phyloP scores from a whole-genome alignment of 2,329 filamentous ascomycete species.

The Malbranchea zuffiana region DNA sequence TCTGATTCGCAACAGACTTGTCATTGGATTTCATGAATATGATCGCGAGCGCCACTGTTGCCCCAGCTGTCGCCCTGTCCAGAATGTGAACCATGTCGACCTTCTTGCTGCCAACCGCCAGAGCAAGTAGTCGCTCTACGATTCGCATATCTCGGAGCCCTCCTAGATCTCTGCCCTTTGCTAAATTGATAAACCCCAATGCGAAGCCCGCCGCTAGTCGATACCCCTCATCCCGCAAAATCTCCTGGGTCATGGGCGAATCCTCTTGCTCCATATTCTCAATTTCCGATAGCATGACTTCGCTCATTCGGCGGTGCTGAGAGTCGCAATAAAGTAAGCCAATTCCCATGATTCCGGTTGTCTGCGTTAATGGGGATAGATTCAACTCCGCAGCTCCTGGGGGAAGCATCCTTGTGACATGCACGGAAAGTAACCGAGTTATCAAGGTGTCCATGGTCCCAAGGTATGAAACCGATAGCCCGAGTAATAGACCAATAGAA shows the following conservation, averaged over 20 bases:
- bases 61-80: constrained; percentile 86
- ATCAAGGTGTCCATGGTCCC: constrained; percentile 97
- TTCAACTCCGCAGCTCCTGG: constrained; percentile 89
- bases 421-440: constrained; percentile 83
- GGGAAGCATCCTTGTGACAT: constrained; percentile 89
- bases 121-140: constrained; percentile 71
- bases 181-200: constrained; percentile 86
- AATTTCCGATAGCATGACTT: constrained; percentile 97
- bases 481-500: constrained; percentile 85
- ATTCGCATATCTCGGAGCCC: constrained; percentile 90
- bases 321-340: constrained; percentile 88
- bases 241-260: constrained; percentile 54
- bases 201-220: constrained; percentile 87
- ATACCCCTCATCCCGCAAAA: constrained; percentile 87
- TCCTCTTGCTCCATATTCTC: constrained; percentile 79
- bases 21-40: constrained; percentile 98
- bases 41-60: constrained; percentile 76
- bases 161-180: constrained; percentile 75
- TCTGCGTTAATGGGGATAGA: constrained; percentile 83
- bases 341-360: constrained; percentile 93
- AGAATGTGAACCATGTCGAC: constrained; percentile 87
- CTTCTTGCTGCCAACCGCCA: constrained; percentile 81
- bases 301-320: constrained; percentile 95
- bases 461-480: constrained; percentile 83
- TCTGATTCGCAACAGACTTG: constrained; percentile 71